Base-by-base conservation (phyloP, 2,329 filamentous ascomycete genomes). In the Colletotrichum salicis region DNA sequence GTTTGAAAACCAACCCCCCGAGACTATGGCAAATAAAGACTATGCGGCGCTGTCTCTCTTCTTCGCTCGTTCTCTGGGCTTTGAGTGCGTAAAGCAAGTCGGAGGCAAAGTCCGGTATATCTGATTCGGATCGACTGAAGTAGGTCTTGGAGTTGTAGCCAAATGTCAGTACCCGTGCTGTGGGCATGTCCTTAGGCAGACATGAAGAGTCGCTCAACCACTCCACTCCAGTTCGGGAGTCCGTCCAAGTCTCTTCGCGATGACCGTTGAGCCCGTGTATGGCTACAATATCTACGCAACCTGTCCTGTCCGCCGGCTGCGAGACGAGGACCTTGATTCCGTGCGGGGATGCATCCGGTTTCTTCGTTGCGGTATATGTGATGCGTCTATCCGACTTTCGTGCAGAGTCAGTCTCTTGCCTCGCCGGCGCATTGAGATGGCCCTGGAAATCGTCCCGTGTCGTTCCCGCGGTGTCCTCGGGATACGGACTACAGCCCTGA, bases 41-140 rank as follows among this genome's bases (percentile, higher is more conserved):
- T 12, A 52, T 52, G 5, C 0, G 48, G 10, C 48, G 48, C 0
- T 52, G n/a, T 52, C 3, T 0, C 11, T 24, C 48, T 22, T 22
- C 48, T 22, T 24, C 8, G 22, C 8, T 52, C 11, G n/a, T 52
- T 1, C 48, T n/a, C 4, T 22, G 19, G 1, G 48, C 0, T 10
- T 52, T n/a, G 0, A 52, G n/a, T 24, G n/a, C 48, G 5, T 5
- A n/a, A 0, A 52, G 48, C 0, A 24, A 24, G 0, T 52, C 48
- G 0, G 48, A 52, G 19, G 48, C 48, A 52, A 52, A 52, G 0
- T 24, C 48, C 0, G n/a, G 48, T 4, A 52, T 13, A 3, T 52
- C 48, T 13, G 48, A 52, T 52, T 11, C 19, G 0, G 48, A 52
- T 24, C 48, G 19, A 24, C 48, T 52, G 0, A 52, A 52, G 0